Conservation (phyloP, 2,329 filamentous ascomycete species). For the Thelonectria rubi region DNA sequence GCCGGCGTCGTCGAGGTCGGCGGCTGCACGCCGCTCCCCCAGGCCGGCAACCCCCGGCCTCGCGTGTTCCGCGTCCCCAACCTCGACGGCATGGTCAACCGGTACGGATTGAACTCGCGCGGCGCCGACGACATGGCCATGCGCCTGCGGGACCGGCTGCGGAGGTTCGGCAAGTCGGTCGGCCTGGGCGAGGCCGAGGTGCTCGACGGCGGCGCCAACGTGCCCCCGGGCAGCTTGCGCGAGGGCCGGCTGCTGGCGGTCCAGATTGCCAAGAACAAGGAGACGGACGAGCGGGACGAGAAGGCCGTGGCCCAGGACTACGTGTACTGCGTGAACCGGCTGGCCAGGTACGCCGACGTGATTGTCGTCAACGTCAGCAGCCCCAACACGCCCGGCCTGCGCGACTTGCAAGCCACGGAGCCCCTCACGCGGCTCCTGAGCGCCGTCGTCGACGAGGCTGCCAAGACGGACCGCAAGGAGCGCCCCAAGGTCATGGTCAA, state of each 20-base stretch:
- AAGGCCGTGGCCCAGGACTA: conserved; percentile 83
- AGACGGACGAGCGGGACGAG: conserved; percentile 85
- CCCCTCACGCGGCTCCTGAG: conserved; percentile 83
- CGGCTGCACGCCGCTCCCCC: conserved; percentile 86
- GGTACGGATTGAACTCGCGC: conserved; percentile 92
- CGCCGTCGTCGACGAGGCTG: conserved; percentile 83
- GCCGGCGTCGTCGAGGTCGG: conserved; percentile 91
- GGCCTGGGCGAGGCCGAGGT: conserved; percentile 79
- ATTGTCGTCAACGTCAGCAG: conserved; percentile 98
- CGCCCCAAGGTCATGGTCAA: conserved; percentile 90
- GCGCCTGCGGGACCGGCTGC: conserved; percentile 78
- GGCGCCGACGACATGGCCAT: conserved; percentile 89
- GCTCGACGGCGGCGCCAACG: conserved; percentile 77
- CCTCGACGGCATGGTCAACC: conserved; percentile 90
- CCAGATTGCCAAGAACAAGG: conserved; percentile 97
- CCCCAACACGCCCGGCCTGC: conserved; percentile 92
- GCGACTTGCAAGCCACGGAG: conserved; percentile 84
- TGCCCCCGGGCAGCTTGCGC: conserved; percentile 83
- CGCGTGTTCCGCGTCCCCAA: conserved; percentile 87
- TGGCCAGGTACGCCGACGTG: conserved; percentile 91
- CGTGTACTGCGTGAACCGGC: conserved; percentile 83
- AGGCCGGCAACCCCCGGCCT: conserved; percentile 86
- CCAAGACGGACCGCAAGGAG: conserved; percentile 71
- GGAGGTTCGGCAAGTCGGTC: conserved; percentile 75
- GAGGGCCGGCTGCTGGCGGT: conserved; percentile 84